Percentiles rank a stretch among this genome's conserved stretches.
phyloP scores from a whole-genome alignment of 2,329 filamentous ascomycete species.

The Ceratocystiopsis brevicomis region DNA sequence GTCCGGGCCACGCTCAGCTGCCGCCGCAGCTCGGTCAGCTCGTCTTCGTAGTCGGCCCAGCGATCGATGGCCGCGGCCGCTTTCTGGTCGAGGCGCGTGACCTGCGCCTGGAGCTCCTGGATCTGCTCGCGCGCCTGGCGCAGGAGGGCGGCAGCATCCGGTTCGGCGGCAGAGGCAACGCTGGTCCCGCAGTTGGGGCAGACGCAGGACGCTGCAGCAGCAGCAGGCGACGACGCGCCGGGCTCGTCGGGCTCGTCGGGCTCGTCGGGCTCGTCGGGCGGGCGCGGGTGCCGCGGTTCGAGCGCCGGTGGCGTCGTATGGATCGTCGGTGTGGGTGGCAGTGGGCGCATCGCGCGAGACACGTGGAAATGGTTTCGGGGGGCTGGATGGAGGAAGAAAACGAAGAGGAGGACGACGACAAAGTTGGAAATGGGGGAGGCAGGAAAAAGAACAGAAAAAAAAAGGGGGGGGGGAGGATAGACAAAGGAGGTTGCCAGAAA shows the following conservation, averaged over 20 bases:
- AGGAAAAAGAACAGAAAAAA: too few relatives aligned
- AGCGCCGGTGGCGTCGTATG: neutral
- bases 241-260: neutral
- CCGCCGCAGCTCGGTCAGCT: slow-evolving; percentile 40
- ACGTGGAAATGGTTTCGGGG: too few relatives aligned
- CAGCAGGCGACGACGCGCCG: neutral
- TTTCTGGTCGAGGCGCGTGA: slow-evolving; percentile 51
- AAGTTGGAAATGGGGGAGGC: too few relatives aligned
- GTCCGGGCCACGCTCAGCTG: slow-evolving; percentile 8
- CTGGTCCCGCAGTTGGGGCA: slow-evolving; percentile 9
- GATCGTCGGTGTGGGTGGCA: too few relatives aligned
- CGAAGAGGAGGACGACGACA: too few relatives aligned
- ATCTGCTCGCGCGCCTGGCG: slow-evolving; percentile 40
- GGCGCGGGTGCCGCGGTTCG: neutral
- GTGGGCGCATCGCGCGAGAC: too few relatives aligned
- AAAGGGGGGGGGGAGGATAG: too few relatives aligned
- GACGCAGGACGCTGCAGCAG: neutral
- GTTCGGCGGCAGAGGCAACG: neutral
- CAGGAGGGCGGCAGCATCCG: slow-evolving; percentile 18
- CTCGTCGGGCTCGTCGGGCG: neutral
- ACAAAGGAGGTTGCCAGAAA: too few relatives aligned
- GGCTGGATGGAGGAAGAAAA: too few relatives aligned
- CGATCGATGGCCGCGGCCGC: slow-evolving; percentile 43
- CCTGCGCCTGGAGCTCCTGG: slow-evolving; percentile 50
- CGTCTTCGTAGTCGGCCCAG: slow-evolving; percentile 67